Conservation (phyloP, 768 basidiomycete genomes). For the Calocera cornea region DNA sequence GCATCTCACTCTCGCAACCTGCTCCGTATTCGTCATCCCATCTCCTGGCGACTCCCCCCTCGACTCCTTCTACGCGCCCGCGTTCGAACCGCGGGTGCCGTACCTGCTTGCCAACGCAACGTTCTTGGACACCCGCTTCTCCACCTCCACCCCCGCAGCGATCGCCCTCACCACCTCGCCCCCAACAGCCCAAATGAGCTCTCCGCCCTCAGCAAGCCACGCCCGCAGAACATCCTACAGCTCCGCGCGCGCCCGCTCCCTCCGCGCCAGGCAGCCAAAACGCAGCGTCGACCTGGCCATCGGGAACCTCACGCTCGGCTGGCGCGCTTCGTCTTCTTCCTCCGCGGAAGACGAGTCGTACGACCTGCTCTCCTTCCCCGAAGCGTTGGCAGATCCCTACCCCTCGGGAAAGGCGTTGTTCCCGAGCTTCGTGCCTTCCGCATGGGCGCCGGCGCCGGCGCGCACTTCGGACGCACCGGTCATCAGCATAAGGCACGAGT, state of each 20-base stretch:
- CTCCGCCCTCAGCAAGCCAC: not conserved
- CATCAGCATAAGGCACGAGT: conserved; percentile 8
- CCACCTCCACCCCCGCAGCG: not conserved
- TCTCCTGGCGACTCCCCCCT: not conserved
- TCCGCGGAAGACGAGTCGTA: not conserved
- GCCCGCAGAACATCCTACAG: not conserved
- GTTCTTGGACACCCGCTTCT: not conserved
- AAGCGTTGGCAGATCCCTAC: not conserved
- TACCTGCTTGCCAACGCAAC: not conserved
- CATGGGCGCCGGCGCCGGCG: not conserved
- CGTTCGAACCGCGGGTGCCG: not conserved
- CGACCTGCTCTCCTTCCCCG: not conserved
- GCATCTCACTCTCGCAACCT: not conserved
- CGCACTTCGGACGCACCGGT: conserved; percentile 9
- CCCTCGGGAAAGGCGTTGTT: not conserved
- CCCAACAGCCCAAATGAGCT: not conserved
- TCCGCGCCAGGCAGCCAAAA: not conserved
- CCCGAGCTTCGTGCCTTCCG: not conserved
- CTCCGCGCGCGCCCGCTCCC: not conserved
- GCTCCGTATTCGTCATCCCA: not conserved
- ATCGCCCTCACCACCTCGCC: not conserved
- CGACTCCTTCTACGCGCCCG: not conserved
- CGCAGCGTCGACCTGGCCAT: not conserved
- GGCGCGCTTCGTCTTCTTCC: too few species aligned
- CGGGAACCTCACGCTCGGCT: not conserved